A percentile compares a stretch with the other conserved stretches of the same genome.
phyloP scores from a whole-genome alignment of 1,284 basidiomycete genomes.

The Gomphus bonarii region DNA sequence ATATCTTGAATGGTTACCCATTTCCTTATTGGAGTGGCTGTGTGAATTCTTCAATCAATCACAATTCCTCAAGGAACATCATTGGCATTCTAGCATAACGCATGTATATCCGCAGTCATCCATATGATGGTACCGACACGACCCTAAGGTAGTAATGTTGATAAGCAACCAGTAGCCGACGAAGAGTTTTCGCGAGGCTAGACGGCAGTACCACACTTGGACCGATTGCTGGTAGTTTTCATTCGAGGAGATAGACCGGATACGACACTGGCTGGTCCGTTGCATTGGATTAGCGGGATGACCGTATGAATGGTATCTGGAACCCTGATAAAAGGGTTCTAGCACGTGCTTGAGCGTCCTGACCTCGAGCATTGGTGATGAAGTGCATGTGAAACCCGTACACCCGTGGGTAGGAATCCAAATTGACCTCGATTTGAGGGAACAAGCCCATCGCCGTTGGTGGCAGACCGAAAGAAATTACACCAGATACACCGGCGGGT shows the following conservation, averaged over 20 bases:
- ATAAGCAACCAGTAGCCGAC: background rate
- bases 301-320: conserved; percentile 66
- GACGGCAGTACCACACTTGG: background rate
- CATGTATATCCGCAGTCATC: too few species aligned
- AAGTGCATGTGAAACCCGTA: conserved; percentile 91
- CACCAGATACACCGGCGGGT: conserved; percentile 74
- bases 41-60: background rate
- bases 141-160: background rate
- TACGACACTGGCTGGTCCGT: background rate
- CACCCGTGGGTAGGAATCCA: conserved; percentile 75
- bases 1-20: too few species aligned
- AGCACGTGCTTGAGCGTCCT: conserved; percentile 79
- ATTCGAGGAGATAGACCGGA: background rate
- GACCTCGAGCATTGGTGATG: conserved; percentile 74
- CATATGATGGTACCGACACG: background rate
- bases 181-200: background rate
- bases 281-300: background rate
- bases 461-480: conserved; percentile 82
- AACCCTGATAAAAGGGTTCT: conserved; percentile 81
- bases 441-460: conserved; percentile 84
- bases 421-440: conserved; percentile 89
- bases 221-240: background rate
- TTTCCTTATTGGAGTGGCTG: background rate
- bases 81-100: too few species aligned
- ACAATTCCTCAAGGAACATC: too few species aligned